Evolutionary conservation across 257 asterid genomes (phyloP).

Genomic region (Linderniella brevidens): DNA sequence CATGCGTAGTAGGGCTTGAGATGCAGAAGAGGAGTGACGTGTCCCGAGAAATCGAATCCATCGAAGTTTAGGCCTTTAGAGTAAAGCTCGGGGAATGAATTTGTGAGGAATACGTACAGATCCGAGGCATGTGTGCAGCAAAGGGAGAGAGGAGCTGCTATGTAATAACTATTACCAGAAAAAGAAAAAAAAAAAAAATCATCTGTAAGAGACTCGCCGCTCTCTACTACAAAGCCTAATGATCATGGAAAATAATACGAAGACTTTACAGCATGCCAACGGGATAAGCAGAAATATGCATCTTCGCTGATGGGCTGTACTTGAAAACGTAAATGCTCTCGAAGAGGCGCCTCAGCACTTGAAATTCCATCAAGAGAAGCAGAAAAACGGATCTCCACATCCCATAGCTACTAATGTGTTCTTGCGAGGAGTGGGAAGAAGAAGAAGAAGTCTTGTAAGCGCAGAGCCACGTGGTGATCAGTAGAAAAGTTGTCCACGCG

Average conservation of each 20-base stretch:
- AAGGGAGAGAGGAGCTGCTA: slow-evolving; percentile 77
- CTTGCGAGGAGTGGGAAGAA: slow-evolving; percentile 25
- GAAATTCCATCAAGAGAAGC: slow-evolving; percentile 72
- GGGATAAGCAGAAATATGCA: slow-evolving; percentile 67
- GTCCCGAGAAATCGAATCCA: slow-evolving; percentile 30
- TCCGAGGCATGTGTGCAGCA: slow-evolving; percentile 44
- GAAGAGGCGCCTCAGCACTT: slow-evolving; percentile 51
- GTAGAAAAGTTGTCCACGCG: slow-evolving; percentile 52
- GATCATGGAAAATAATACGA: too few relatives aligned
- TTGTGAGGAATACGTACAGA: slow-evolving; percentile 26
- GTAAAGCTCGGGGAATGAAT: slow-evolving; percentile 32
- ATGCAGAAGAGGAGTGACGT: slow-evolving; percentile 36
- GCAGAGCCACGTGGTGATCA: slow-evolving; percentile 50
- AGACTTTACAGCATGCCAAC: slow-evolving; percentile 52
- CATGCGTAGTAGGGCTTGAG: slow-evolving; percentile 59
- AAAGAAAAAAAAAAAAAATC: slow-evolving; percentile 2
- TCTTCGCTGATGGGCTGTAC: slow-evolving; percentile 67
- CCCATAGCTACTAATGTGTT: slow-evolving; percentile 14
- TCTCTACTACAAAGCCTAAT: too few relatives aligned
- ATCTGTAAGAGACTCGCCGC: too few relatives aligned
- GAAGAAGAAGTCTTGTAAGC: slow-evolving; percentile 29
- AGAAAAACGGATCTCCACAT: slow-evolving; percentile 55
- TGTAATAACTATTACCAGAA: slow-evolving; percentile 46
- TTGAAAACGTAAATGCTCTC: slow-evolving; percentile 71
- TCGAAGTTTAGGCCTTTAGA: slow-evolving; percentile 42